These are phyloP conservation scores for Cladophialophora yegresii DNA, from an alignment of 2,329 filamentous ascomycete genomes.

Conservation along the genomic window DNA sequence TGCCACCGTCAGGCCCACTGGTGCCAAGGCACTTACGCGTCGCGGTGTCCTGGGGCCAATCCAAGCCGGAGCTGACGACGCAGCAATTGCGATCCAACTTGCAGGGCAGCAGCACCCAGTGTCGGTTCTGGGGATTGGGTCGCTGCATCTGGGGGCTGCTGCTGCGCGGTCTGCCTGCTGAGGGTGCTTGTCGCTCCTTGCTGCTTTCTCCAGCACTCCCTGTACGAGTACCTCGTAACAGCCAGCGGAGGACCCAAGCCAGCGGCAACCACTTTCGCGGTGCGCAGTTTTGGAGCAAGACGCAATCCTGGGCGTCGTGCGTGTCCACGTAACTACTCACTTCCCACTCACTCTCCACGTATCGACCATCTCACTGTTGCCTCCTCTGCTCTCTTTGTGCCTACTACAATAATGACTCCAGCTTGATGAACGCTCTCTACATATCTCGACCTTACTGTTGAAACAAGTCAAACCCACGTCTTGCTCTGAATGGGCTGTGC, in stretches of 20 bases:
- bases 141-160: neutral
- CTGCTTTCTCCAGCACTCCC: neutral
- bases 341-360: constrained; percentile 1
- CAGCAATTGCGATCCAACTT: neutral
- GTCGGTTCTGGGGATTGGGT: neutral
- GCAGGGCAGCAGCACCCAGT: neutral
- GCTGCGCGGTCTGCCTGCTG: neutral
- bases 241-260: neutral
- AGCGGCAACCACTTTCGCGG: neutral
- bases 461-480: neutral
- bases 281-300: constrained; percentile 6
- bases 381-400: neutral
- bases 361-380: constrained; percentile 14
- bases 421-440: neutral
- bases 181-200: neutral
- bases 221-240: neutral
- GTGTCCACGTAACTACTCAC: constrained; percentile 13
- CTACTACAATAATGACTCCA: constrained; percentile 6
- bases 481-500: constrained; percentile 19
- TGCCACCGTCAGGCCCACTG: neutral
- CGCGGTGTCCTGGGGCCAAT: constrained; percentile 1
- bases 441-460: neutral
- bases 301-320: constrained; percentile 12
- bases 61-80: constrained; percentile 6
- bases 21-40: neutral